Conservation (phyloP, 2,329 filamentous ascomycete species). For the Fusarium sp. region DNA sequence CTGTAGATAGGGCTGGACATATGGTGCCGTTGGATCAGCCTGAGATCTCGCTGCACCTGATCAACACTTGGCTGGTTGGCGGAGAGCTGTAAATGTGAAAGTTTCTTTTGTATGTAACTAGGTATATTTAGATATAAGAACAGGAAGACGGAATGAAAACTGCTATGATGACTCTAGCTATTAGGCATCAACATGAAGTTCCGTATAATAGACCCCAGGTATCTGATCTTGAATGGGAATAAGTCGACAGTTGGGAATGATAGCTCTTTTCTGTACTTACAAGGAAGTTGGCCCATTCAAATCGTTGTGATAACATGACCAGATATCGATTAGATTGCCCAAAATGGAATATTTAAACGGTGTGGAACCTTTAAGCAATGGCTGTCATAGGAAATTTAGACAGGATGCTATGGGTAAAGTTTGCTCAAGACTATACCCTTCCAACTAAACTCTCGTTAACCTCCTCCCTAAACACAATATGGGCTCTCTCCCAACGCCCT, state of each 20-base stretch:
- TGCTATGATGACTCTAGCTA: no score
- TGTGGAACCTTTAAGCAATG: background rate
- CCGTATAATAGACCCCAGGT: no score
- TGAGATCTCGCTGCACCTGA: background rate
- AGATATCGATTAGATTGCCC: background rate
- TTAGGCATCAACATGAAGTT: background rate
- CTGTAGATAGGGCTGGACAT: constrained; percentile 27
- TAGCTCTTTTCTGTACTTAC: background rate
- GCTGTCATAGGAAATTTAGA: background rate
- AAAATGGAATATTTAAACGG: background rate
- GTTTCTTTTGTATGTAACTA: background rate
- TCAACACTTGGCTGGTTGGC: background rate
- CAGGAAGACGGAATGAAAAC: background rate
- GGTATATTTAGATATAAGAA: background rate
- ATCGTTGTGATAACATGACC: background rate
- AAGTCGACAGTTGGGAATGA: background rate
- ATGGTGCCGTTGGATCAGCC: constrained; percentile 21
- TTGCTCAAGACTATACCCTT: background rate
- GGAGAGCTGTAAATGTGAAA: background rate
- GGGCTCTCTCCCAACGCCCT: background rate
- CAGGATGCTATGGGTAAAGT: background rate
- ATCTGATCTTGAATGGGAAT: background rate
- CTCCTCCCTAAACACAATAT: background rate
- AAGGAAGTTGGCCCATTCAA: background rate
- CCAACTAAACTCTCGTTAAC: background rate